phyloP scores from a whole-genome alignment of 108 stramenopile genomes.

The Pseudonitzschia multistriata region DNA sequence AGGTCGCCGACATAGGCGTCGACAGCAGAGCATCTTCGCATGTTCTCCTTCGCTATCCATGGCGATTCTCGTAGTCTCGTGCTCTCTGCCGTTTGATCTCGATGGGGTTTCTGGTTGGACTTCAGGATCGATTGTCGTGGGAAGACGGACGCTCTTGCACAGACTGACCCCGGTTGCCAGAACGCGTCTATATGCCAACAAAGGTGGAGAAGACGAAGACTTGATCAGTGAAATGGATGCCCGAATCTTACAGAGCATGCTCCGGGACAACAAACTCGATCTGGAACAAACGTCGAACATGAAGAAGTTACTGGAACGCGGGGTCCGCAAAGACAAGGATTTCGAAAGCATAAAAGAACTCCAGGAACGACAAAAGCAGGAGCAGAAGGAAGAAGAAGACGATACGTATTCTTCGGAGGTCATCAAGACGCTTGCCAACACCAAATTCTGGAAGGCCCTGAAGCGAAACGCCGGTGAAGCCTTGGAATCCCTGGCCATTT shows the following conservation, averaged over 20 bases:
- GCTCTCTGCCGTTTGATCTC: neutral
- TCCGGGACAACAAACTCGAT: constrained; percentile 67
- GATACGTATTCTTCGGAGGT: constrained; percentile 25
- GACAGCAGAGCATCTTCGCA: too few species aligned
- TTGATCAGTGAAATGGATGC: constrained; percentile 61
- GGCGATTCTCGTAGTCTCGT: neutral
- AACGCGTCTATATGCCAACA: neutral
- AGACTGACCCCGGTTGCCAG: neutral
- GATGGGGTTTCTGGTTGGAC: neutral
- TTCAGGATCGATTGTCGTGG: neutral
- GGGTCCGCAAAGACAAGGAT: constrained; percentile 18
- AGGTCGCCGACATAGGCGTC: too few species aligned
- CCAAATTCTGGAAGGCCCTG: constrained; percentile 71
- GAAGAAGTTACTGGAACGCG: constrained; percentile 63
- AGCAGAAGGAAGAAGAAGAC: constrained; percentile 21
- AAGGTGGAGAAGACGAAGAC: constrained; percentile 23
- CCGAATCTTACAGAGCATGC: constrained; percentile 69
- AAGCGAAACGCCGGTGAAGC: constrained; percentile 56
- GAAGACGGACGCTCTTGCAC: neutral
- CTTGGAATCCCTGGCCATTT: constrained; percentile 66
- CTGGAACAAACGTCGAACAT: constrained; percentile 60
- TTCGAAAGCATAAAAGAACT: neutral
- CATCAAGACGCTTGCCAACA: constrained; percentile 54
- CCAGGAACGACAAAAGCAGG: constrained; percentile 3
- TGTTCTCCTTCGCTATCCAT: neutral